Conservation (phyloP, 139 green algal genomes). For the Chlorella sp. region DNA sequence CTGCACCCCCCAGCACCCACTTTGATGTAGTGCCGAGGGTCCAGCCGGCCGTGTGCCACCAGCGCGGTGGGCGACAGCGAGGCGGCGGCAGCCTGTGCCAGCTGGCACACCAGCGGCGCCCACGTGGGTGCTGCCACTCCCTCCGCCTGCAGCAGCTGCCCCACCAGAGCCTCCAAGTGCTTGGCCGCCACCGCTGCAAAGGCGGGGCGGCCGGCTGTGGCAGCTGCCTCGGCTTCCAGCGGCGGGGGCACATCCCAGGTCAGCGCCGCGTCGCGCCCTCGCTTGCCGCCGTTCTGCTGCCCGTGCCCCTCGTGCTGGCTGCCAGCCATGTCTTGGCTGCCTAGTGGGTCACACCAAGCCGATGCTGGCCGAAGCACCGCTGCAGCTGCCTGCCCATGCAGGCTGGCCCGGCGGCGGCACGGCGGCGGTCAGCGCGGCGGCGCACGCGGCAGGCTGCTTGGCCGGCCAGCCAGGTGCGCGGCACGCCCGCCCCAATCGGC, state of each 20-base stretch:
- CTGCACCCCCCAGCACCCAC: constrained; percentile 46
- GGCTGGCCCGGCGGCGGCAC: too few species aligned
- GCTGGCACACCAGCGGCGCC: constrained; percentile 55
- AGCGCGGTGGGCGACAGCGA: constrained; percentile 54
- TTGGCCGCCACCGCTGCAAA: constrained; percentile 48
- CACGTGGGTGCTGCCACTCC: constrained; percentile 52
- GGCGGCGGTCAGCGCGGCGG: too few species aligned
- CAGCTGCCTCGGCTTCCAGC: constrained; percentile 46
- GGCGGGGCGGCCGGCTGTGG: constrained; percentile 1
- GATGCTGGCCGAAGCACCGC: too few species aligned
- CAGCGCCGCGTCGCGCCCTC: constrained; percentile 38
- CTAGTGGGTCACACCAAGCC: background rate
- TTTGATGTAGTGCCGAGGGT: constrained; percentile 77
- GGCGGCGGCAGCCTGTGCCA: constrained; percentile 59
- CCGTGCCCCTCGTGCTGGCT: background rate
- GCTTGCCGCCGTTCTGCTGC: background rate
- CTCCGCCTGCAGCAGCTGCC: constrained; percentile 70
- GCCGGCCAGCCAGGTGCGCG: too few species aligned
- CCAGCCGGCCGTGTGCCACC: constrained; percentile 51
- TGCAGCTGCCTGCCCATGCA: too few species aligned
- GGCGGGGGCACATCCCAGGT: constrained; percentile 65
- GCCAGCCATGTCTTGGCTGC: background rate
- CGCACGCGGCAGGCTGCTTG: too few species aligned
- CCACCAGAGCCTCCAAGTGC: constrained; percentile 70
- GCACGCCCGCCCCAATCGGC: too few species aligned